These are phyloP conservation scores for Globisporangium paroecandrum DNA, from an alignment of 352 stramenopile genomes.

Conservation along the genomic window DNA sequence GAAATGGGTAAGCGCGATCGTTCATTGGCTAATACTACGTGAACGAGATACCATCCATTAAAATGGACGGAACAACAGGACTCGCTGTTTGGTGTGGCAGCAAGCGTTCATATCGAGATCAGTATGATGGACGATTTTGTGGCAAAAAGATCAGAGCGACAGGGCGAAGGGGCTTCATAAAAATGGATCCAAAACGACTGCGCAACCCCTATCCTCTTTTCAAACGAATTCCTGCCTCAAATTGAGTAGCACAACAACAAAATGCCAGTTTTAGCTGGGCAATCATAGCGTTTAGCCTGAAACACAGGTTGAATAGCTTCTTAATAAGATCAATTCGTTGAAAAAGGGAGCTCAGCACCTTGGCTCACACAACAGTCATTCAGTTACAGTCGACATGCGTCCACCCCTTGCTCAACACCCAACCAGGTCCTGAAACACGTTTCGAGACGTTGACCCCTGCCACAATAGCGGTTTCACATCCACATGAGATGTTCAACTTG, in stretches of 20 bases:
- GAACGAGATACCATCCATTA: neutral
- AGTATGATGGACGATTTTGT: neutral
- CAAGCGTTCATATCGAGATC: no score
- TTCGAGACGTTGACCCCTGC: no score
- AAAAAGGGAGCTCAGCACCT: no score
- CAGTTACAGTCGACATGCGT: no score
- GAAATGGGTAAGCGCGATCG: neutral
- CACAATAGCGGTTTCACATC: neutral
- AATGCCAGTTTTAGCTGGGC: neutral
- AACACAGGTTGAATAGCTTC: neutral
- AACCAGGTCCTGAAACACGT: no score
- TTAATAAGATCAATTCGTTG: neutral
- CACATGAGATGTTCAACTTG: neutral
- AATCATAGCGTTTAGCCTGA: neutral
- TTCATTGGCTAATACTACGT: neutral
- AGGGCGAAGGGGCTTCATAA: slow-evolving; percentile 39
- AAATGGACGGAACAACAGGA: slow-evolving; percentile 2
- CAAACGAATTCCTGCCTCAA: neutral
- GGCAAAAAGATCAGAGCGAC: slow-evolving; percentile 15
- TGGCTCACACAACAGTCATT: no score
- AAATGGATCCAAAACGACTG: slow-evolving; percentile 32
- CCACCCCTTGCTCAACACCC: no score
- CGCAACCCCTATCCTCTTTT: neutral
- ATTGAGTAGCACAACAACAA: neutral
- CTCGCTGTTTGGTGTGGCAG: neutral